These are phyloP conservation scores for Cyclotella distinguenda DNA, from an alignment of 108 stramenopile genomes.

Conservation along the genomic window DNA sequence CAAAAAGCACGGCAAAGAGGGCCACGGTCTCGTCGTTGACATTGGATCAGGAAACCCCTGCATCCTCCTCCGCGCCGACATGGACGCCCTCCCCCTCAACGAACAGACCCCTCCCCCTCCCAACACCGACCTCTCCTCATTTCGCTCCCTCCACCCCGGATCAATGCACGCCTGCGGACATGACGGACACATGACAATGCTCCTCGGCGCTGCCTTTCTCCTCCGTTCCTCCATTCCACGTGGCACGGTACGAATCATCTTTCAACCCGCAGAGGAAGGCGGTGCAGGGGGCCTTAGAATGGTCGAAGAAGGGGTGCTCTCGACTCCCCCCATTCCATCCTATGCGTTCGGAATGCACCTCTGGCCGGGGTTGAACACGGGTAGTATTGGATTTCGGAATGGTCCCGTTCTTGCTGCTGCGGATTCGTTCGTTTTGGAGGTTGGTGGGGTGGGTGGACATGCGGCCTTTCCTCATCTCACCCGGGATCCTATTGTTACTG, in stretches of 20 bases:
- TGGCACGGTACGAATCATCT: conserved; percentile 82
- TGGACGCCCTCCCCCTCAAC: conserved; percentile 90
- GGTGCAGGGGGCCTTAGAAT: conserved; percentile 87
- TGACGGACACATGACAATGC: conserved; percentile 90
- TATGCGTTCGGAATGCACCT: conserved; percentile 87
- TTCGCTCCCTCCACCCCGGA: conserved; percentile 56
- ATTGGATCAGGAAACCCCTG: conserved; percentile 84
- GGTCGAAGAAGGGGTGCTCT: conserved; percentile 85
- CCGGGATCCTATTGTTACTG: conserved; percentile 85
- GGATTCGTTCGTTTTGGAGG: conserved; percentile 77
- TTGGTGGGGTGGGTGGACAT: conserved; percentile 91
- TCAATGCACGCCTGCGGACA: conserved; percentile 96
- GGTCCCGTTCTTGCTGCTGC: conserved; percentile 83
- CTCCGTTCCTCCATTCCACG: conserved; percentile 7
- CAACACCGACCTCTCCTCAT: conserved; percentile 8
- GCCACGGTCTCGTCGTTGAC: conserved; percentile 78
- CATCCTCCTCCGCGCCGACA: conserved; percentile 87
- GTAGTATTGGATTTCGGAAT: conserved; percentile 67
- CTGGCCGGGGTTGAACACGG: conserved; percentile 62
- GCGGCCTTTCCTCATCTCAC: conserved; percentile 89
- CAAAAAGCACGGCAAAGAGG: conserved; percentile 55
- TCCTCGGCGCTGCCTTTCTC: conserved; percentile 80
- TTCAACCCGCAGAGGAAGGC: conserved; percentile 94
- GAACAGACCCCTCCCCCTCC: conserved; percentile 59
- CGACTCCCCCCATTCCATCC: conserved; percentile 52